Evolutionary conservation across 164 flowering plant species (phyloP).

Genomic region (Buxus sempervirens): DNA sequence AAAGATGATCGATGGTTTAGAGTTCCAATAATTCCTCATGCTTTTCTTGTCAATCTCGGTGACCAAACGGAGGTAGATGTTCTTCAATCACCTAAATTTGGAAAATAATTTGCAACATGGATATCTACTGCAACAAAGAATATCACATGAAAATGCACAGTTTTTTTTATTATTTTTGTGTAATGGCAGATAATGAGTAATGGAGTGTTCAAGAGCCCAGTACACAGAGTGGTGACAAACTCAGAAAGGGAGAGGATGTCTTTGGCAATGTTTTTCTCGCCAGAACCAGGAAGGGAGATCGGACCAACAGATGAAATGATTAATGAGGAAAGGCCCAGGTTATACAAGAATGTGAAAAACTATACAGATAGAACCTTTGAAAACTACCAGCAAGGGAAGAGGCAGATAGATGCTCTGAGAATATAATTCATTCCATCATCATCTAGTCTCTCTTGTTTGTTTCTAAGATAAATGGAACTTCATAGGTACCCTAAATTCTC

Average conservation of each 20-base stretch:
- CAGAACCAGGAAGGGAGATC: slow-evolving; percentile 23
- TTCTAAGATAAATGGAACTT: not conserved
- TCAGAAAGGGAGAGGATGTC: slow-evolving; percentile 23
- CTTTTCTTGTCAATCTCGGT: slow-evolving; percentile 43
- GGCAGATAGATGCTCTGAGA: slow-evolving; percentile 15
- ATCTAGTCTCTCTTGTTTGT: not conserved
- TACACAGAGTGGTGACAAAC: slow-evolving; percentile 31
- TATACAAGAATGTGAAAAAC: slow-evolving; percentile 23
- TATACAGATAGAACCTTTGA: slow-evolving; percentile 13
- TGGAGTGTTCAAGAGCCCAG: slow-evolving; percentile 33
- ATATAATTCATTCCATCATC: not conserved
- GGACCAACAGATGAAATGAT: slow-evolving; percentile 23
- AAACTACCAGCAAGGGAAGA: slow-evolving; percentile 15
- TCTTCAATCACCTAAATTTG: not conserved
- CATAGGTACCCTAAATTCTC: too few species aligned
- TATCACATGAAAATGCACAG: too few species aligned
- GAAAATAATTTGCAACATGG: not conserved
- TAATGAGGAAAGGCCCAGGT: slow-evolving; percentile 18
- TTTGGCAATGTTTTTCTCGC: slow-evolving; percentile 17
- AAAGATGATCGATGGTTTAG: slow-evolving; percentile 45
- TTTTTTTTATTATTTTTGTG: too few species aligned
- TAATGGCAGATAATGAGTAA: slow-evolving; percentile 35
- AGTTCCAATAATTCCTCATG: slow-evolving; percentile 42
- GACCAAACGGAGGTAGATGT: slow-evolving; percentile 34
- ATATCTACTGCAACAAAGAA: too few species aligned